Evolutionary conservation across 768 basidiomycete genomes (phyloP).

Genomic region (Leucosporidium yakuticum): DNA sequence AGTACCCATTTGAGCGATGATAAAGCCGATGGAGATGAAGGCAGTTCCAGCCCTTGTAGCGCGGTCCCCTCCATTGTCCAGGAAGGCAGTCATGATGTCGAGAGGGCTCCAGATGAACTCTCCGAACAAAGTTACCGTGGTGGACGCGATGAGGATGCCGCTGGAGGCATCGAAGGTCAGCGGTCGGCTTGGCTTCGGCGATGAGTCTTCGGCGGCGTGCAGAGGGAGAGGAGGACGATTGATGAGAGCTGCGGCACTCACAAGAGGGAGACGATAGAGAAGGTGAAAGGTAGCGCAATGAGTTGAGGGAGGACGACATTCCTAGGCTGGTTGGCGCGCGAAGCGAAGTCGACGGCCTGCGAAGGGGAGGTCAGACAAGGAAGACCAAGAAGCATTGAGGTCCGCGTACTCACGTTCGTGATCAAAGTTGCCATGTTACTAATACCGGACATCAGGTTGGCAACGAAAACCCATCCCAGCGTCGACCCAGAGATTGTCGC

Average conservation of each 20-base stretch:
- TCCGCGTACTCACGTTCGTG: conserved; percentile 63
- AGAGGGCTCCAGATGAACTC: conserved; percentile 74
- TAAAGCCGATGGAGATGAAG: conserved; percentile 63
- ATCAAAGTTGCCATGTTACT: conserved; percentile 50
- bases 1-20: conserved; percentile 49
- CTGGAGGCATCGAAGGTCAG: not conserved
- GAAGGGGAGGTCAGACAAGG: conserved; percentile 43
- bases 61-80: conserved; percentile 8
- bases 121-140: conserved; percentile 60
- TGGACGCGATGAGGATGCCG: conserved; percentile 68
- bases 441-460: conserved; percentile 68
- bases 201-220: not conserved
- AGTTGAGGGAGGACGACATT: conserved; percentile 60
- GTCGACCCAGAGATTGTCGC: conserved; percentile 59
- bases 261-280: conserved; percentile 68
- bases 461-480: conserved; percentile 69
- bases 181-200: not conserved
- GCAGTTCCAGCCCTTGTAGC: conserved; percentile 49
- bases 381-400: not conserved
- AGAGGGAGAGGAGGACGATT: not conserved
- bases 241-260: conserved; percentile 47
- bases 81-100: conserved; percentile 39
- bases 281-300: conserved; percentile 64
- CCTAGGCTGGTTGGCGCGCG: conserved; percentile 52
- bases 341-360: conserved; percentile 41